Evolutionary conservation across 1,284 basidiomycete genomes (phyloP), one percentile per base, ranked within the genome.

Genomic region (Cutaneotrichosporon sp.): DNA sequence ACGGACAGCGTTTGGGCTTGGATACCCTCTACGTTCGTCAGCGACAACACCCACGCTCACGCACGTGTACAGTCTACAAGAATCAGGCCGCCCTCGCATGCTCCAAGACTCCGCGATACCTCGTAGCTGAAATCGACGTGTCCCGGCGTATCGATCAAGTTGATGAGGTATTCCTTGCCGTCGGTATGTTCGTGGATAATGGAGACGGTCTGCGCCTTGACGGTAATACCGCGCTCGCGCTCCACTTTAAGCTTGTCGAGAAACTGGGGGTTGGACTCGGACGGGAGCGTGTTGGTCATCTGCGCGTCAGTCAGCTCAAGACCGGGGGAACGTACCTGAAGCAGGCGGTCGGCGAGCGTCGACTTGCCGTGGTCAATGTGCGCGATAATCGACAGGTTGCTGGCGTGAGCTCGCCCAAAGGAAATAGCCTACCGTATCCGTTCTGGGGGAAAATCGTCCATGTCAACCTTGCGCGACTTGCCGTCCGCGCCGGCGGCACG

Each of bases 81-180:
- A 13, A 98, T 78, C 44, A 98, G 74, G 4, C 91, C 94, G 17
- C 92, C 93, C 76, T 98, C 90, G 64, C 90, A 97, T 33, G 93
- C 92, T 2, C 90, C 86, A 22, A 98, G 78, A 39, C 89, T 92
- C 43, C 96, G 83, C 14, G 90, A 87, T 10, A 98, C 91, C 75
- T 98, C 96, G 84, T 93, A 94, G 55, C 88, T 83, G 74, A 97
- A 97, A 77, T 97, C 92, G 45, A 96, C 92, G 74, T 97, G 92
- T 4, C 92, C 92, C 42, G 94, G 94, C 0, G 96, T 98, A 72
- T 99, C 94, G 65, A 99, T 94, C 34, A 98, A 79, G 74, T 98
- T 98, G 61, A 99, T 81, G 46, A 99, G 80, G 67, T 88, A 86
- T 18, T 77, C 77, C 35, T 79, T 76, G 5, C 80, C 81, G 44